Evolutionary conservation across 2,329 filamentous ascomycete species (phyloP), one percentile per base, ranked within the genome.

Genomic region (Beauveria sp.): DNA sequence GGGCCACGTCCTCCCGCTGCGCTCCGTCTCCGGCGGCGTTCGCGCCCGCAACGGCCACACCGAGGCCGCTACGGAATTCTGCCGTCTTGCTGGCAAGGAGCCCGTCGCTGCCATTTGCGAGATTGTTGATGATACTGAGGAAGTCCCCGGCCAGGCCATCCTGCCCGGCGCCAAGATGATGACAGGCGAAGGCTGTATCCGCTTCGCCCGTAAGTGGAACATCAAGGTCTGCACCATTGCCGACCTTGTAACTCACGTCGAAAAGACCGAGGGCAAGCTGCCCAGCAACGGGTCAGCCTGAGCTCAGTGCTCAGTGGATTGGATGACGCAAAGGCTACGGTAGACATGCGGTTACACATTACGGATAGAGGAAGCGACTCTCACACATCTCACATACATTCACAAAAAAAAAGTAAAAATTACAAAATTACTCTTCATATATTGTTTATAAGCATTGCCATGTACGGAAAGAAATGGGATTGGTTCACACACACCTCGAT

Each of bases 161-260:
- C 79, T 87, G 67, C 73, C 74, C 12, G 86, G 83, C 22, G 84
- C 87, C n/a, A 91, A 89, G 28, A 99, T 99, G 95, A 88, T 98
- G 86, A 80, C 92, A 67, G 86, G 91, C 65, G 91, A 96, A 77
- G 90, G 85, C 43, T 97, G 93, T 77, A 79, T 99, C 71, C 83
- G 81, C 56, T 99, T 99, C 81, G 95, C 92, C 31, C 86, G 86
- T 75, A 87, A 83, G 75, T 98, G 89, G 87, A 92, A 92, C 5
- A 79, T 99, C 68, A 95, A 89, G 79, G 91, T 96, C 63, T 96
- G 93, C 77, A 98, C 95, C 34, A 98, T 99, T 76, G 92, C 93
- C 72, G 92, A 93, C 75, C 75, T 99, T 76, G 88, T 93, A 31
- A 80, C 79, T 62, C 89, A 96, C 73, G 78, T 96, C 63, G 88